phyloP scores from a whole-genome alignment of 345 rosid species.

The Bruguiera sexangula region DNA sequence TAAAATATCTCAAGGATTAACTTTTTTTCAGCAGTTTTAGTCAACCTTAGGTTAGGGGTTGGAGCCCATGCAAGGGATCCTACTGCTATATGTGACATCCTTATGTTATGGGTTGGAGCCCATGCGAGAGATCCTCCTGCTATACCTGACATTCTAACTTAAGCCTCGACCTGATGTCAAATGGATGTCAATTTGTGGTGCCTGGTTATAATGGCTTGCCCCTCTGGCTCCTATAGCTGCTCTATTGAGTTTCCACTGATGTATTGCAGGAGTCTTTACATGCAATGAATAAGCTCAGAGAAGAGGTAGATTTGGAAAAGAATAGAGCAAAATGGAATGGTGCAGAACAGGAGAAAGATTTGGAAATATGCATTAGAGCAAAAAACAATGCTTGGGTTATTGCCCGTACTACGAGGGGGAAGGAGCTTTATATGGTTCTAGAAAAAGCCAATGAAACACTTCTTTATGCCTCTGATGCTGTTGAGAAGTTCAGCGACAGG shows the following conservation, averaged over 20 bases:
- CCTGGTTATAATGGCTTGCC: neutral
- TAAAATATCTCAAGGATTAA: no score
- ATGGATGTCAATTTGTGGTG: neutral
- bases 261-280: conserved; percentile 68
- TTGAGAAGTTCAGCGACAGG: conserved; percentile 94
- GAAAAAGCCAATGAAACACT: conserved; percentile 85
- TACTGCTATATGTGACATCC: neutral
- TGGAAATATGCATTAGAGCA: conserved; percentile 71
- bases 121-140: no score
- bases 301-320: conserved; percentile 82
- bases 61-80: no score
- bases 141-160: neutral
- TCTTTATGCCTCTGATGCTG: conserved; percentile 85
- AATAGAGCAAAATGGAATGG: conserved; percentile 44
- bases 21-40: no score
- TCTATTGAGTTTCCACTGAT: conserved; percentile 9
- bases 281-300: conserved; percentile 76
- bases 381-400: conserved; percentile 88
- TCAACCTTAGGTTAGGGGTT: no score
- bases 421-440: conserved; percentile 84
- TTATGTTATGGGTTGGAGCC: no score
- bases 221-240: neutral
- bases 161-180: neutral
- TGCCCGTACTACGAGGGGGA: conserved; percentile 60
- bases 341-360: conserved; percentile 53